Base-by-base conservation (phyloP, 495 filamentous ascomycete genomes). In the Talaromyces liani region DNA sequence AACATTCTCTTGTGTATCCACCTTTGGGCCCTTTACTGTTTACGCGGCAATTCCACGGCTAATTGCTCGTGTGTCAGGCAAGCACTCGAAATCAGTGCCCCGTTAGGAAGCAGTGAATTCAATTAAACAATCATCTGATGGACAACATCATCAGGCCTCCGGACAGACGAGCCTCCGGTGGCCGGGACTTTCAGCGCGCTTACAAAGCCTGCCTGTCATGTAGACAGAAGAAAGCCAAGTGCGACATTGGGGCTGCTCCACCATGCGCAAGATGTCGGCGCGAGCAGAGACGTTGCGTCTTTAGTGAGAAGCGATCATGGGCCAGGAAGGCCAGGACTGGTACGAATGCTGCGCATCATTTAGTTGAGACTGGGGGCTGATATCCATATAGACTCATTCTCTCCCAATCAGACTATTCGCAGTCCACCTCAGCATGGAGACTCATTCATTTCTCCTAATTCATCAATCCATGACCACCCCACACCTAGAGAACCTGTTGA, bases 181-280 rank as follows among this genome's bases (percentile, higher is more conserved):
- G 72, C 62, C 75, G 74, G 58, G 71, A 73, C 18, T 80, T 79
- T 65, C 76, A 80, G 67, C 78, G 78, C 59, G 78, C 78, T 36
- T 80, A 80, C 77, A 80, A 80, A 66, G 78, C 78, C 18, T 80
- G 78, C 63, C 71, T 79, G 24, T 72, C 78, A 54, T 80, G 78
- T 63, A 76, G 78, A 58, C 75, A 78, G 65, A 75, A 77, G 58
- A 80, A 80, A 71, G 77, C 78, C 27, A 80, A 79, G 67, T 80
- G 78, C 64, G 77, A 80, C 24, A 64, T 80, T 31, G 73, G 75
- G 4, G 70, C 91, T 73, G 91, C 93, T 62, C 94, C 94, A 60
- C 94, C 94, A 2, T 98, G 94, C 71, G 90, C 91, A 58, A 85
- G 94, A 68, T 98, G 94, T 76, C 86, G 91, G 22, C 85, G 94